These are phyloP conservation scores for Aspergillus spinulosporus DNA, from an alignment of 2,329 filamentous ascomycete genomes.

Conservation along the genomic window DNA sequence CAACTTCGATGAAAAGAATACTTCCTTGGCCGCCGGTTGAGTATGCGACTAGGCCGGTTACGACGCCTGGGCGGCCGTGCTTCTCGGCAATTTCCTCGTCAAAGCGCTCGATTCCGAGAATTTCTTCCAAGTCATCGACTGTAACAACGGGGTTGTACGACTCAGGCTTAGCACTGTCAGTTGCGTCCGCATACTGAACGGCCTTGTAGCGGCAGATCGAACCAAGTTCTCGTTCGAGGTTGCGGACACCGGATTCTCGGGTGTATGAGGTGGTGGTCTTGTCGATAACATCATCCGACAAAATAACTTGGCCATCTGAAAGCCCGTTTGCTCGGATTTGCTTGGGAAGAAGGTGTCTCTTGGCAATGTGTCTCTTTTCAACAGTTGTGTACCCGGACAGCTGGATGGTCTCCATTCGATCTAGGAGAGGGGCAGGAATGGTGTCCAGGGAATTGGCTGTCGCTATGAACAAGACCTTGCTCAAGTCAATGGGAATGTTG, in stretches of 20 bases:
- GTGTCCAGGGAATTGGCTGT: constrained; percentile 94
- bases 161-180: constrained; percentile 67
- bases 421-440: constrained; percentile 87
- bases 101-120: constrained; percentile 88
- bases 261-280: constrained; percentile 97
- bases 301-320: constrained; percentile 68
- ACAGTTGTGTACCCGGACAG: constrained; percentile 94
- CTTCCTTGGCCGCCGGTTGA: constrained; percentile 88
- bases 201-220: constrained; percentile 93
- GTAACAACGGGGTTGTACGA: constrained; percentile 73
- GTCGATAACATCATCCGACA: constrained; percentile 82
- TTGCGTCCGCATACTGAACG: constrained; percentile 89
- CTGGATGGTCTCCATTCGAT: constrained; percentile 95
- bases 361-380: constrained; percentile 94
- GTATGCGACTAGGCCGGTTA: constrained; percentile 95
- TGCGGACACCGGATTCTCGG: constrained; percentile 91
- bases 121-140: constrained; percentile 79
- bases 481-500: constrained; percentile 91
- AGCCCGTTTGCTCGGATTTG: constrained; percentile 91
- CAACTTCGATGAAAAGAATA: constrained; percentile 97
- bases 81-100: constrained; percentile 95
- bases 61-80: constrained; percentile 77
- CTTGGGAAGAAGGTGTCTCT: constrained; percentile 91
- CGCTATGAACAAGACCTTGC: constrained; percentile 95
- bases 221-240: constrained; percentile 91